Conservation (phyloP, 768 basidiomycete species). For the Naematelia encephala region DNA sequence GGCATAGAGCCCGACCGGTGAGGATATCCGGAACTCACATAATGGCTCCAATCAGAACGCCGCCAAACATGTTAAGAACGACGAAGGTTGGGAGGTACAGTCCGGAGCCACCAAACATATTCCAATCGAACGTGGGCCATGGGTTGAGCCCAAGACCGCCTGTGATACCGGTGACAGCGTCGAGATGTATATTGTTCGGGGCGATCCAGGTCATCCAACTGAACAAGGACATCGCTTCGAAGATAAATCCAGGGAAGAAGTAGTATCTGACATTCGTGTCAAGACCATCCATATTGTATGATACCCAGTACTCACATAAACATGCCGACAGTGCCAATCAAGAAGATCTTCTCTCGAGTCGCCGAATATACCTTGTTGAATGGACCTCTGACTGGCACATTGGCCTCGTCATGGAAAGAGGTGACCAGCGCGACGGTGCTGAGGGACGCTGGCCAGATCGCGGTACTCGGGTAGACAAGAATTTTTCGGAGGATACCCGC, state of each 20-base stretch:
- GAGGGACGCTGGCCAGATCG: slow-evolving; percentile 80
- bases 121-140: slow-evolving; percentile 53
- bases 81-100: slow-evolving; percentile 52
- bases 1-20: no score
- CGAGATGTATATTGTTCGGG: slow-evolving; percentile 50
- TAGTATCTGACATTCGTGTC: slow-evolving; percentile 38
- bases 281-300: slow-evolving; percentile 17
- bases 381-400: slow-evolving; percentile 35
- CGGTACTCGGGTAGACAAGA: slow-evolving; percentile 83
- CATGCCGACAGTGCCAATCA: slow-evolving; percentile 70
- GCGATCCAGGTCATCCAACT: slow-evolving; percentile 53
- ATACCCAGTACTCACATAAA: slow-evolving; percentile 44
- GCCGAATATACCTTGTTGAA: neutral
- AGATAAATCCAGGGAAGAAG: slow-evolving; percentile 42
- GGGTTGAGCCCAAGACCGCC: slow-evolving; percentile 49
- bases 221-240: slow-evolving; percentile 31
- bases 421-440: slow-evolving; percentile 33
- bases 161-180: slow-evolving; percentile 38
- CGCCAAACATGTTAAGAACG: slow-evolving; percentile 52
- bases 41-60: slow-evolving; percentile 32
- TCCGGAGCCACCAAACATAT: slow-evolving; percentile 32
- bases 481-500: slow-evolving; percentile 84
- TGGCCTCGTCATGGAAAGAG: slow-evolving; percentile 18
- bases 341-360: slow-evolving; percentile 79
- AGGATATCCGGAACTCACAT: no score